Evolutionary conservation across 2,329 filamentous ascomycete genomes (phyloP), one percentile per base, ranked within the genome.

Genomic region (Colletotrichum orbiculare): DNA sequence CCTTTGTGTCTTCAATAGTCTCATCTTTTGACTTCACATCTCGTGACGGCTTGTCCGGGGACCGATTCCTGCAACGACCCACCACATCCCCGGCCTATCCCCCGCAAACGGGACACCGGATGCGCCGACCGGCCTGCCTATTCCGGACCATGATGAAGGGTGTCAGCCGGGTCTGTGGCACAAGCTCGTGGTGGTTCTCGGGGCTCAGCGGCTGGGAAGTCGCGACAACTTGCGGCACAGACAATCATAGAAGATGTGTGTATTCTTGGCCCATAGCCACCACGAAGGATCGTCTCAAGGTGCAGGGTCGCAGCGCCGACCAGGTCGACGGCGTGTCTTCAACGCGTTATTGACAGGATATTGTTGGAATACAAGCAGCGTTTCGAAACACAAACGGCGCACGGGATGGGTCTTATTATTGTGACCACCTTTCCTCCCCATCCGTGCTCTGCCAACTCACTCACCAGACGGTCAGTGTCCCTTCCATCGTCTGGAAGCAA

Each of bases 51-150:
- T 48, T 57, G 46, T 38, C 58, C 13, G 48, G 52, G 58, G 46
- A 41, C 47, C 37, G 53, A 57, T 53, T 65, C 63, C 63, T 65
- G 58, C 52, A 54, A 42, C 43, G 52, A 65, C 46, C 54, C 60
- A 54, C 52, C 48, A 34, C 47, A 62, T 52, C 52, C 62, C 62
- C 63, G 58, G 25, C 47, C 41, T 46, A 52, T 64, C 60, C 60
- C 57, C 64, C 64, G 46, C 60, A 64, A 17, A 58, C 60, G 60
- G 49, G 45, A 64, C 48, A 52, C 59, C 54, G 59, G 59, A 53
- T 66, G 48, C 53, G 49, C 42, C 60, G 63, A 64, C 63, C 63
- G 64, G 64, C 60, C 64, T 66, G 64, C 60, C 64, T 66, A 50
- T 59, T 66, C 48, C 43, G 54, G 63, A 58, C 34, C 46, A 12